phyloP scores from a whole-genome alignment of 805 yeast genomes.

The Candida sphagnicola region DNA sequence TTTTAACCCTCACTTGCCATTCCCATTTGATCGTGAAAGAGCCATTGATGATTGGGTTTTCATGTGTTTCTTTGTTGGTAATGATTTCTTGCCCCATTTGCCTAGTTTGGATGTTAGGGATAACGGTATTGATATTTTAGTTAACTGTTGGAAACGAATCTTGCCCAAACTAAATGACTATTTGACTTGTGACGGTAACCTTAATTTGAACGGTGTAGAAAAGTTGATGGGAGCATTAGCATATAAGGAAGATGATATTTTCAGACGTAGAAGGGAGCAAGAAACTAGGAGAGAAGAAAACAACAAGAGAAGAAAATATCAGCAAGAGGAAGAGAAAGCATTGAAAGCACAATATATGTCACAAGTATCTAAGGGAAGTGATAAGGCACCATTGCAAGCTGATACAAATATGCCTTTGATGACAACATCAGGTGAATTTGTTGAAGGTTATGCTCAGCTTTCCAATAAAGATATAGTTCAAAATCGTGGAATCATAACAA shows the following conservation, averaged over 20 bases:
- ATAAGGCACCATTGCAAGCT: slow-evolving; percentile 69
- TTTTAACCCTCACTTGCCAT: slow-evolving; percentile 61
- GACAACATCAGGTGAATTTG: slow-evolving; percentile 69
- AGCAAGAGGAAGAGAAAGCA: slow-evolving; percentile 42
- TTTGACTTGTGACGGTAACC: slow-evolving; percentile 84
- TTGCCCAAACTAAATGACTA: slow-evolving; percentile 68
- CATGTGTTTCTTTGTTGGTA: slow-evolving; percentile 97
- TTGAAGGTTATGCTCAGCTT: slow-evolving; percentile 60
- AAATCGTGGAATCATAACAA: slow-evolving; percentile 55
- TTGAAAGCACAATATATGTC: slow-evolving; percentile 42
- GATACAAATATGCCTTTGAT: slow-evolving; percentile 71
- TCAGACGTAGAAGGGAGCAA: slow-evolving; percentile 61
- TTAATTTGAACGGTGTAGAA: slow-evolving; percentile 76
- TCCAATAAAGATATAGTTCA: slow-evolving; percentile 69
- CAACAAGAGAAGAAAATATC: slow-evolving; percentile 52
- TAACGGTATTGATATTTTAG: slow-evolving; percentile 80
- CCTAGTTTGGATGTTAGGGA: slow-evolving; percentile 95
- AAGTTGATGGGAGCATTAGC: slow-evolving; percentile 62
- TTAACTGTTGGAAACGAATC: slow-evolving; percentile 76
- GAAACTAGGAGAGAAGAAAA: slow-evolving; percentile 69
- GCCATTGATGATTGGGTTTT: slow-evolving; percentile 99
- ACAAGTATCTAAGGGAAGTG: slow-evolving; percentile 68
- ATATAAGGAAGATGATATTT: slow-evolving; percentile 71
- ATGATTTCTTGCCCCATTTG: slow-evolving; percentile 94
- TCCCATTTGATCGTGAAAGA: slow-evolving; percentile 83